A percentile compares a stretch with the other conserved stretches of the same genome.
Conservation (phyloP, 116 monocot species). For the Zostera marina region DNA sequence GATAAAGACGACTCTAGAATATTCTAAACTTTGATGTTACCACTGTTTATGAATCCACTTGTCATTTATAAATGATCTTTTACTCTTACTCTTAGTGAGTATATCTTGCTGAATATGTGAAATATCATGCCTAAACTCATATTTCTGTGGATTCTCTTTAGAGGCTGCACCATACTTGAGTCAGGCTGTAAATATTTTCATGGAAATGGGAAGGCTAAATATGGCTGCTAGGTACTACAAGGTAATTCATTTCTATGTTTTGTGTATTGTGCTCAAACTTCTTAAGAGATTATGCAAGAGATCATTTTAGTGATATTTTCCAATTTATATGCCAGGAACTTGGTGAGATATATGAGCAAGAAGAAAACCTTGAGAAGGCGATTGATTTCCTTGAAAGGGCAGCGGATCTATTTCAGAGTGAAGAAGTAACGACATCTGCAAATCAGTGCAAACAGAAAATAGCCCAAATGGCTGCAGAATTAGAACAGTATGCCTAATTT, state of each 20-base stretch:
- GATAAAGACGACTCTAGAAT: too few relatives aligned
- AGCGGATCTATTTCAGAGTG: constrained; percentile 88
- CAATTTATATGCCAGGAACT: constrained; percentile 41
- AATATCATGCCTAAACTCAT: background rate
- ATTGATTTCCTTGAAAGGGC: constrained; percentile 66
- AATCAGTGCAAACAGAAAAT: constrained; percentile 89
- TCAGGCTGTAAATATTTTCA: constrained; percentile 74
- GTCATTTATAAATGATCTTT: too few relatives aligned
- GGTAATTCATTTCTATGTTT: constrained; percentile 20
- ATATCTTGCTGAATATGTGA: background rate
- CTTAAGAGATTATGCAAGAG: background rate
- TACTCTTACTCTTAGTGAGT: background rate
- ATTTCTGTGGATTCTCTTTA: constrained; percentile 17
- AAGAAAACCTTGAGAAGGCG: constrained; percentile 69
- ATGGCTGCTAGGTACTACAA: constrained; percentile 98
- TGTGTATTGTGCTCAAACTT: background rate
- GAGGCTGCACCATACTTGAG: constrained; percentile 62
- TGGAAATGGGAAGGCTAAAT: constrained; percentile 89
- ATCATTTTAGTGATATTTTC: background rate
- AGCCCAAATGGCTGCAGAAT: constrained; percentile 85
- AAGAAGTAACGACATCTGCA: constrained; percentile 76
- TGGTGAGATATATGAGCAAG: constrained; percentile 81
- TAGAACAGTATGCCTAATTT: constrained; percentile 56
- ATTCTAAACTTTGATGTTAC: too few relatives aligned
- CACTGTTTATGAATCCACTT: too few relatives aligned